Base-by-base conservation (phyloP, 192 early-diverging fungal species). In the Coemansia sp. region DNA sequence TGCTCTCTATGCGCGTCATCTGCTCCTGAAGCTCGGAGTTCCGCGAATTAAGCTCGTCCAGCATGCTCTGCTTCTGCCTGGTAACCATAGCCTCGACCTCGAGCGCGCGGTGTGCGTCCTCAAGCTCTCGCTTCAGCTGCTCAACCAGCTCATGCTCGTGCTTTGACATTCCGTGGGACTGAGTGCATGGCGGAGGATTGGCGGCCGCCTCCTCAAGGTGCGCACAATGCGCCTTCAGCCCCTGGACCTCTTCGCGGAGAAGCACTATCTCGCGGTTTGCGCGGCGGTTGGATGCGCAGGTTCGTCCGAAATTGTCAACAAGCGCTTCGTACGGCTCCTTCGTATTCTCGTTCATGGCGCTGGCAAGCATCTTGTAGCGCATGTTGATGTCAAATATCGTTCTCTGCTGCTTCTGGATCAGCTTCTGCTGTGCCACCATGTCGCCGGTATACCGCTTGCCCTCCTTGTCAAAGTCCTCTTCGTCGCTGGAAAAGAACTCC, bases 361-460 rank as follows among this genome's bases (percentile, higher is more conserved):
- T 63, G 9, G 37, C 48, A 21, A 82, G 56, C 65, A 76, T 70
- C 57, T 71, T 73, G 70, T 56, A 74, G 42, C 68, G 67, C 68
- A 76, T 47, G 54, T 73, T 76, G 23, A 82, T 64, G 52, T 82
- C 79, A 44, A 72, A 82, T 23, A 82, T 82, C 32, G 58, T n/a
- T 26, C 79, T 70, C 65, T 82, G 79, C 71, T 82, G 79, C 57
- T 82, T 76, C 64, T 82, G 71, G 43, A 82, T 82, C 16, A 82
- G 79, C 65, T 64, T 76, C 26, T 82, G 74, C 71, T 82, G 79
- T 38, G 79, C 48, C 18, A 76, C 74, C 79, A 82, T 64, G 57
- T 82, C 74, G 56, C 79, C 79, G 56, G 56, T 60, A 23, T 74
- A 74, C 10, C 61, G 71, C 13, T 53, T 52, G 16, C 58, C 74